Conservation (phyloP, 495 filamentous ascomycete genomes). For the Tetracladium setigerum region DNA sequence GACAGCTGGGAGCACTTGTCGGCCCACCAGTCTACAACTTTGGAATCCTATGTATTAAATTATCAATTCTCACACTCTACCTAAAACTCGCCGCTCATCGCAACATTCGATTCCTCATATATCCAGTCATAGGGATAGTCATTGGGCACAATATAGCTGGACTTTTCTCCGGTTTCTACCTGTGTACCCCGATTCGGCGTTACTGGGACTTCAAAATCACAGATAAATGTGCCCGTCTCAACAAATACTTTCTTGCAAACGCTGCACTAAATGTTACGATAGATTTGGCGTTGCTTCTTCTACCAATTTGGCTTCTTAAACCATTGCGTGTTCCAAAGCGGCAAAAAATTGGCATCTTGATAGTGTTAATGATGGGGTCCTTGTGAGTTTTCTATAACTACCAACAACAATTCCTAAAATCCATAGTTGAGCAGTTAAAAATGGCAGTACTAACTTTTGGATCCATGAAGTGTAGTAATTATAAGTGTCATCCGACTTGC, state of each 20-base stretch:
- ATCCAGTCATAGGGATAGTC: constrained; percentile 19
- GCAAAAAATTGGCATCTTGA: constrained; percentile 36
- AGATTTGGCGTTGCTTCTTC: constrained; percentile 7
- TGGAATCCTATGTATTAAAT: constrained; percentile 51
- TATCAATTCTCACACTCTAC: constrained; percentile 65
- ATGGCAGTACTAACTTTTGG: not conserved
- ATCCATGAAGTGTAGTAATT: not conserved
- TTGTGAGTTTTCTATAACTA: constrained; percentile 15
- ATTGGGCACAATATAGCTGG: constrained; percentile 19
- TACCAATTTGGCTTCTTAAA: constrained; percentile 69
- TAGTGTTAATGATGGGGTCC: constrained; percentile 25
- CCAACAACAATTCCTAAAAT: not conserved
- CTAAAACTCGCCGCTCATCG: constrained; percentile 8
- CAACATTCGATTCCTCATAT: constrained; percentile 19
- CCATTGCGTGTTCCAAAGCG: constrained; percentile 68
- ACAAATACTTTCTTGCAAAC: constrained; percentile 10
- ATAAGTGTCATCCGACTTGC: constrained; percentile 20
- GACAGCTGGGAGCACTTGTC: constrained; percentile 15
- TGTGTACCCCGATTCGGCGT: constrained; percentile 19
- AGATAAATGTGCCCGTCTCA: constrained; percentile 15
- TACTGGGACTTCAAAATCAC: constrained; percentile 20
- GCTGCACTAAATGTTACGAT: constrained; percentile 17
- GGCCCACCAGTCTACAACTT: constrained; percentile 19
- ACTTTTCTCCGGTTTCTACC: constrained; percentile 17
- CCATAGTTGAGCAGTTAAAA: no score